Base-by-base conservation (phyloP, 192 early-diverging fungal species). In the Backusella sp. region DNA sequence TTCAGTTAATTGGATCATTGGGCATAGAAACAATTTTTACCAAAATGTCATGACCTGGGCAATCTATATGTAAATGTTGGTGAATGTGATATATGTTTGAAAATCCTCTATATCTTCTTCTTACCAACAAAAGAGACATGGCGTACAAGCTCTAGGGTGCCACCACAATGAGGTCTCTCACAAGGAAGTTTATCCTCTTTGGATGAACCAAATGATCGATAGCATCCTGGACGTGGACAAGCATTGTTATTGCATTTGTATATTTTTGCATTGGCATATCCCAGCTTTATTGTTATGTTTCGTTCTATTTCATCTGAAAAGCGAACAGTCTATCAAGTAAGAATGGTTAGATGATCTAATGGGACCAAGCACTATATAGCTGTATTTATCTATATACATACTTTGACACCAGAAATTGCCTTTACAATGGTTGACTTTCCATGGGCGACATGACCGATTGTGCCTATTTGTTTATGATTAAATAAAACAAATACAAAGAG, bases 211-310 rank as follows among this genome's bases (percentile, higher is more conserved):
- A 88, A 92, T 8, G 98, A 99, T 82, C 85, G 86, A 84, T 98
- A 99, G 85, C 97, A 98, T 72, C 94, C 96, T 23, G 98, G 98
- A 62, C 98, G 89, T 49, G 96, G 95, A 87, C 98, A 98, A 30
- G 87, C 91, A 68, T 92, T 88, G 81, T 91, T 94, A 78, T 93
- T 90, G 87, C 98, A 99, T 86, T 98, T 98, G 89, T 97, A 99
- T 56, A 99, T 97, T 93, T 99, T 99, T 69, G 98, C 97, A 76
- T 99, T 99, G 70, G 98, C 96, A 79, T 99, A 99, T 46, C 98
- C 98, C 41, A 99, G 88, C 86, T 97, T 99, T 85, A 98, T 99
- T 69, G 98, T 98, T 88, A 98, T 98, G 86, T 99, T 98, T 77
- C 95, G 90, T 86, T 97, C 96, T 49, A 97, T 85, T 84, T 99